Evolutionary conservation across 495 filamentous ascomycete species (phyloP).

Genomic region (Aspergillus funiculosus): DNA sequence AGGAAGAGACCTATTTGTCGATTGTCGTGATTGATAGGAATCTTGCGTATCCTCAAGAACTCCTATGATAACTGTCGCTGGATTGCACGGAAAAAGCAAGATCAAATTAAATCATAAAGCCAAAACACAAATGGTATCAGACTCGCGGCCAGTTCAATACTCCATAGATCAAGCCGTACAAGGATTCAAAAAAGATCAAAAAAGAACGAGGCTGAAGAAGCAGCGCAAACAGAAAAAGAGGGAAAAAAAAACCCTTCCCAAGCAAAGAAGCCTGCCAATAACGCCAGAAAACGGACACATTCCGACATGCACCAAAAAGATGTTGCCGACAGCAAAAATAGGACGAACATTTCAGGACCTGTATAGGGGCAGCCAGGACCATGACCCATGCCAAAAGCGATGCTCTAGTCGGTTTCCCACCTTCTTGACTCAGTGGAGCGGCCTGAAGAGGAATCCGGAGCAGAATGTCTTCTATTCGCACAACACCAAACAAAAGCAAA

Average conservation of each 20-base stretch:
- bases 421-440: too few relatives aligned
- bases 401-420: too few relatives aligned
- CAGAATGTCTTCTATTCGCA: too few relatives aligned
- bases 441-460: too few relatives aligned
- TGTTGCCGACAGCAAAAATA: not conserved
- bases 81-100: not conserved
- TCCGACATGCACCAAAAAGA: not conserved
- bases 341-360: not conserved
- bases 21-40: conserved; percentile 2
- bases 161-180: conserved; percentile 8
- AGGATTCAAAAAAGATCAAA: not conserved
- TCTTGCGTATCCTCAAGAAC: too few relatives aligned
- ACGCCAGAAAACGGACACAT: conserved; percentile 3
- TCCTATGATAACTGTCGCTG: too few relatives aligned
- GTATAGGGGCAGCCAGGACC: too few relatives aligned
- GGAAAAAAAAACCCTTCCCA: not conserved
- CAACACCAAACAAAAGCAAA: too few relatives aligned
- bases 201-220: not conserved
- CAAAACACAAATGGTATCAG: conserved; percentile 12
- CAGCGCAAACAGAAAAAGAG: not conserved
- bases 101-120: conserved; percentile 4
- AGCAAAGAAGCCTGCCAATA: not conserved
- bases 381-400: not conserved
- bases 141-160: conserved; percentile 8
- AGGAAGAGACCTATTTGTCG: not conserved